Conservation (phyloP, 805 yeast species). For the Kuraishia hungarica region DNA sequence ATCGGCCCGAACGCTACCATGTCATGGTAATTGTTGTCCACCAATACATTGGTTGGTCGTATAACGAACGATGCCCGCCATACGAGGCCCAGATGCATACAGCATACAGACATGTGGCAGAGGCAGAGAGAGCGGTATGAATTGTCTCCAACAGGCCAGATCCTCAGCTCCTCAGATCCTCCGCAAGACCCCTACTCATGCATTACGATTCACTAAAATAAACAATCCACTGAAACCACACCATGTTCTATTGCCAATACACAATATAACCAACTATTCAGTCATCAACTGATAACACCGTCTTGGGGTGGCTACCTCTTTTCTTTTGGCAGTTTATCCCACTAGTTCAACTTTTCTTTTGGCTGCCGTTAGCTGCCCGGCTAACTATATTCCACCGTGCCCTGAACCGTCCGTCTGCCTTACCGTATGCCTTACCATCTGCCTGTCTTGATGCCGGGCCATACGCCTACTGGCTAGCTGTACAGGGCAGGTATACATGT, state of each 20-base stretch:
- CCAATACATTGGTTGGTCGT: not conserved
- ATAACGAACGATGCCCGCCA: not conserved
- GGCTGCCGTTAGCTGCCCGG: not conserved
- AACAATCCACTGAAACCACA: no score
- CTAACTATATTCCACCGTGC: not conserved
- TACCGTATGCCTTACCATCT: no score
- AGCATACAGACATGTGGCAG: no score
- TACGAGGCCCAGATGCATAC: not conserved
- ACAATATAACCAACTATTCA: no score
- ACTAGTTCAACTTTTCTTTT: not conserved
- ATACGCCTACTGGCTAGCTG: not conserved
- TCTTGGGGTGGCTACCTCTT: not conserved
- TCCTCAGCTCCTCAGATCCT: no score
- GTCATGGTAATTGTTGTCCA: not conserved
- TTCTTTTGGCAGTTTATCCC: not conserved
- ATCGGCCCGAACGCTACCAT: no score
- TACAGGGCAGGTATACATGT: not conserved
- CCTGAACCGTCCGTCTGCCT: not conserved
- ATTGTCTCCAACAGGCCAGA: no score
- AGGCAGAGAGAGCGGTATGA: no score
- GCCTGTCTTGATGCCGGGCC: no score
- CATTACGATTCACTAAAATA: no score
- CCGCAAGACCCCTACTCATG: no score
- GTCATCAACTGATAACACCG: not conserved
- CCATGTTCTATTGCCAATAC: no score